Percentiles rank a stretch among this genome's conserved stretches.
phyloP scores from a whole-genome alignment of 495 filamentous ascomycete genomes.

The Filosporella fistucella region DNA sequence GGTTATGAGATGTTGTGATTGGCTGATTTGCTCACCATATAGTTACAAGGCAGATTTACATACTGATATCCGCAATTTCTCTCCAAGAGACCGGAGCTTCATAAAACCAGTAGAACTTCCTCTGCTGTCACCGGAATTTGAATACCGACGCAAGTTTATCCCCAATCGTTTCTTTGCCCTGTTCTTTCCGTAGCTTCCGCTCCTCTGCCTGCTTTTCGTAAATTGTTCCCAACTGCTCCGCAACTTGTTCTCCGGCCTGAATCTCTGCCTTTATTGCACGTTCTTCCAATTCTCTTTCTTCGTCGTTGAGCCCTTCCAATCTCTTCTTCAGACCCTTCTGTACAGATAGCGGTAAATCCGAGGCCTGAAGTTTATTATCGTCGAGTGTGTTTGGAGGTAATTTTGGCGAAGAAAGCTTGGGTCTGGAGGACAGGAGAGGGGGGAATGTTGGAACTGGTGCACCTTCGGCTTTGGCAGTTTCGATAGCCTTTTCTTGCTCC shows the following conservation, averaged over 20 bases:
- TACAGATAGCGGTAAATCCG: conserved; percentile 22
- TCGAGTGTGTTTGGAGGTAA: conserved; percentile 2
- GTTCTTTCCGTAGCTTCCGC: conserved; percentile 51
- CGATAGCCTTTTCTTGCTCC: conserved; percentile 63
- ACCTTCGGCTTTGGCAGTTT: conserved; percentile 62
- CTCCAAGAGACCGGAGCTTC: no score
- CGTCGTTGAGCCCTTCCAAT: conserved; percentile 53
- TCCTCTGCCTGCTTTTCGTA: conserved; percentile 54
- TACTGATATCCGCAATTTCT: no score
- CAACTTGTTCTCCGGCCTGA: conserved; percentile 50
- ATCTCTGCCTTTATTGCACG: conserved; percentile 56
- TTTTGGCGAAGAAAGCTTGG: conserved; percentile 8
- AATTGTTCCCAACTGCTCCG: conserved; percentile 44
- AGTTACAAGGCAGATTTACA: no score
- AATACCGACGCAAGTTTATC: conserved; percentile 31
- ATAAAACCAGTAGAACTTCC: no score
- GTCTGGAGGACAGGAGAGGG: conserved; percentile 24
- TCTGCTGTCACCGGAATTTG: conserved; percentile 8
- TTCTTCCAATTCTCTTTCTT: conserved; percentile 63
- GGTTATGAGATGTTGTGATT: no score
- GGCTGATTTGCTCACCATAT: no score
- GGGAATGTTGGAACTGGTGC: conserved; percentile 42
- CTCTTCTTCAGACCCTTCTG: conserved; percentile 43
- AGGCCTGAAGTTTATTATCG: conserved; percentile 24
- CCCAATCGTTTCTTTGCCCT: conserved; percentile 48